These are phyloP conservation scores for Thalassiosira tumida DNA, from an alignment of 352 stramenopile genomes.

Conservation along the genomic window DNA sequence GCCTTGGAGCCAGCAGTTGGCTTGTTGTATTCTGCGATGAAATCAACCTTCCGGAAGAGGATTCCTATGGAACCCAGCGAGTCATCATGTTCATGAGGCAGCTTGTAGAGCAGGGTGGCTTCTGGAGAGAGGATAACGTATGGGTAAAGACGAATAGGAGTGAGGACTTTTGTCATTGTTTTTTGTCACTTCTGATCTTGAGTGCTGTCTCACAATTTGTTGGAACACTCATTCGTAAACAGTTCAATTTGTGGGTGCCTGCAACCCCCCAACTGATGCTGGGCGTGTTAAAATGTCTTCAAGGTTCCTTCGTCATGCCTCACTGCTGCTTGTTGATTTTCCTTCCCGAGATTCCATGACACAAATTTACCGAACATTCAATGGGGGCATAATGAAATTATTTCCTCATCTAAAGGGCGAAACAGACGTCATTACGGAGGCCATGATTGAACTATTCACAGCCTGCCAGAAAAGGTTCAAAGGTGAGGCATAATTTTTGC, in stretches of 20 bases:
- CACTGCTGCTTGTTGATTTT: slow-evolving; percentile 99
- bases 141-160: slow-evolving; percentile 88
- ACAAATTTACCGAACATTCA: slow-evolving; percentile 99
- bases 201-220: too few relatives aligned
- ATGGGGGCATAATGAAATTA: slow-evolving; percentile 97
- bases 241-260: slow-evolving; percentile 94
- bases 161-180: not conserved
- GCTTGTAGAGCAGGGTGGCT: slow-evolving; percentile 96
- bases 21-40: slow-evolving; percentile 99
- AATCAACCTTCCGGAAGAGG: slow-evolving; percentile 98
- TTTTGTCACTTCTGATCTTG: not conserved
- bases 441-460: slow-evolving; percentile 99
- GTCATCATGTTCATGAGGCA: slow-evolving; percentile 99
- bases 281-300: slow-evolving; percentile 97
- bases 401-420: slow-evolving; percentile 98
- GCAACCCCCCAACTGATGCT: slow-evolving; percentile 99
- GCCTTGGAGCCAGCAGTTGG: slow-evolving; percentile 94
- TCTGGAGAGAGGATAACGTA: slow-evolving; percentile 93
- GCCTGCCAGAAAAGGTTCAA: slow-evolving; percentile 96
- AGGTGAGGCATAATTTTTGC: not conserved
- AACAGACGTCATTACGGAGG: slow-evolving; percentile 96
- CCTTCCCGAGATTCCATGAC: slow-evolving; percentile 93
- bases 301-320: slow-evolving; percentile 98
- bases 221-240: too few relatives aligned
- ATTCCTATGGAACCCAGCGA: slow-evolving; percentile 98